Evolutionary conservation across 148 eudicot species (phyloP), one percentile per base, ranked within the genome.

Genomic region (Nepenthes mirabilis): DNA sequence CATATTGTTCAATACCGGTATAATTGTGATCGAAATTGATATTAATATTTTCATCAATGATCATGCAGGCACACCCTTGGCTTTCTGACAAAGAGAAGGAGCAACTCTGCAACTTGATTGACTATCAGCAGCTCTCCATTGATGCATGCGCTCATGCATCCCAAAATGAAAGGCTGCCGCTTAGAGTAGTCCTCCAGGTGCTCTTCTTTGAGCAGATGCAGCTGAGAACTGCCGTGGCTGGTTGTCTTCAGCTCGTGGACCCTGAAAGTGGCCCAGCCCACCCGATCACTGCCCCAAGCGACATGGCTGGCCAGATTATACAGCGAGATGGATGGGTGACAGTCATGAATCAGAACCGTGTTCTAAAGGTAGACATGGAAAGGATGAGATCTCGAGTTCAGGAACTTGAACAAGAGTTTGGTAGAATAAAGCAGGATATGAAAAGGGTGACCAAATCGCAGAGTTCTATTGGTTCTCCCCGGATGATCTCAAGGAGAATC

Each of bases 131-230:
- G 64, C 91, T 91, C 57, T 91, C 98, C 13, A 79, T 91, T n/a
- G 98, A 91, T 51, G 98, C 98, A 14, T 91, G 98, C 53, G 80
- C 95, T 37, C 98, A 91, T 65, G 98, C 98, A 49, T 88, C 98
- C 7, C 96, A 88, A 68, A 91, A 91, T 40, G 85, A 86, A 57
- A 79, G 94, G 68, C 72, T 91, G 43, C 98, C 98, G 3, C 83
- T 88, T 32, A 75, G 95, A 72, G 79, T 79, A 49, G 76, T 91
- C 75, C 88, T 91, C 62, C 98, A 91, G 66, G 94, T 88, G 57
- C 80, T 91, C 3, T 88, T 83, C 70, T 91, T 91, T 47, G 98
- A 91, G 76, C 98, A 91, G 64, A 68, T 91, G 80, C 98, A 88
- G 56, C 55, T 91, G 60, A 80, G 88, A 79, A 72, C 77, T 2